Base-by-base conservation (phyloP, 352 stramenopile genomes). In the Globisporangium lucens region DNA sequence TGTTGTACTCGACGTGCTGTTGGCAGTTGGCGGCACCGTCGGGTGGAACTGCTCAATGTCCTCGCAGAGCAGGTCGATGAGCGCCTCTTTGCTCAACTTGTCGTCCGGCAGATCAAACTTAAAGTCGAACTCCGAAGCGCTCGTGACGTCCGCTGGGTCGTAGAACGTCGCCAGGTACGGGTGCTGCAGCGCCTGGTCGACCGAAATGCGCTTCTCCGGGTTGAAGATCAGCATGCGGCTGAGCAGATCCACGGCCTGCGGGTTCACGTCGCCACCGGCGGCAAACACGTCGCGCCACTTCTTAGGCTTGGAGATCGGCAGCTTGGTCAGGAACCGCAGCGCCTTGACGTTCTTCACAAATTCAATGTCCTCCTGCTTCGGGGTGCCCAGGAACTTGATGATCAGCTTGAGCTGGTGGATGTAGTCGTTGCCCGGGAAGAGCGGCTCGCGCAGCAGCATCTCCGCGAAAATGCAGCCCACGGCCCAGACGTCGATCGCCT, bases 401-500 rank as follows among this genome's bases (percentile, higher is more conserved):
- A 94, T 94, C 27, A 94, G 76, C 69, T 89, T 91, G 57, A 94
- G 85, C 61, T 94, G 86, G 67, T 94, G 81, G 49, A 93, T 85
- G 72, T 92, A 94, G 70, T 94, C 86, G 43, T 94, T 89, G 57
- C 86, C 86, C 3, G 83, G 94, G 69, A 99, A 99, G 38, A 99
- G 87, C 55, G 97, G 96, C 73, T 99, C 98, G 46, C 97, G 85
- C 43, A 91, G 71, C 20, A 99, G 86, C 69, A 99, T 94, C 80
- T 99, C 98, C 17, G 94, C 98, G 71, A 99, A 98, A 67, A 99
- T 99, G 72, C 98, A 99, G 20, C 97, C 98, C 22, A 98, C 94
- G 61, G 86, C 89, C 94, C 94, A 98, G 17, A 98, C 74, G 71
- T 98, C 94, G 64, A 99, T 93, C 24, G 91, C 87, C 68, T 97